Evolutionary conservation across 2,329 filamentous ascomycete genomes (phyloP), one percentile per base, ranked within the genome.

Genomic region (Fonsecaea erecta): DNA sequence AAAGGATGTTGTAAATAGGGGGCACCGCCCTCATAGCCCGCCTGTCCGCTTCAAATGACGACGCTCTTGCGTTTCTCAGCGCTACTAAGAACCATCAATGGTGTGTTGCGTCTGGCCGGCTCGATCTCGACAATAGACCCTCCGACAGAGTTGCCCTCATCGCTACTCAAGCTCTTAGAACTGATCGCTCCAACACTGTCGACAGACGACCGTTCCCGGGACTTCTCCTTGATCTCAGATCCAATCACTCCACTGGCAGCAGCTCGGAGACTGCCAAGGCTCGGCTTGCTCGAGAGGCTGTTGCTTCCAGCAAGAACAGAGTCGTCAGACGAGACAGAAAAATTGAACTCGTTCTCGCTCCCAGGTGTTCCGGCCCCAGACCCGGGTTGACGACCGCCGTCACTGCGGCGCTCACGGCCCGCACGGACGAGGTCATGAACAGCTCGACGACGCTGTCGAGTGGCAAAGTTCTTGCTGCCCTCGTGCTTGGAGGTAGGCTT

Each of bases 401-500:
- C 83, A 66, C 81, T 85, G 63, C 94, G 92, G 65, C 95, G 91
- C 74, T 93, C 92, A 68, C 95, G 85, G 16, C 94, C 93, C 60
- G 94, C 94, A 70, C 91, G 91, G 67, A 97, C 91, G 56, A 99
- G 86, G 75, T 93, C 97, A 81, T 93, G 89, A 52, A 99, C 88
- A 28, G 95, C 95, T 73, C 91, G 93, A 70, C 94, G 92, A 66
- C 95, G 92, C 74, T 96, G 93, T 67, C 95, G 93, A 62, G 93
- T 88, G 11, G 91, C 90, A 79, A 99, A 99, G 82, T 99, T 99
- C 86, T 97, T 83, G 87, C 94, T 97, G 26, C 94, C 95, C 77
- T 98, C 94, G 69, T 94, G 87, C 81, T 93, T 97, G 71, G 92
- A 89, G 8, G 94, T 98, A 1, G 95, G 95, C 80, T 93, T 95